Percentiles rank a stretch among this genome's conserved stretches.
Conservation (phyloP, 1,284 basidiomycete species). For the Polyporus tsugae region DNA sequence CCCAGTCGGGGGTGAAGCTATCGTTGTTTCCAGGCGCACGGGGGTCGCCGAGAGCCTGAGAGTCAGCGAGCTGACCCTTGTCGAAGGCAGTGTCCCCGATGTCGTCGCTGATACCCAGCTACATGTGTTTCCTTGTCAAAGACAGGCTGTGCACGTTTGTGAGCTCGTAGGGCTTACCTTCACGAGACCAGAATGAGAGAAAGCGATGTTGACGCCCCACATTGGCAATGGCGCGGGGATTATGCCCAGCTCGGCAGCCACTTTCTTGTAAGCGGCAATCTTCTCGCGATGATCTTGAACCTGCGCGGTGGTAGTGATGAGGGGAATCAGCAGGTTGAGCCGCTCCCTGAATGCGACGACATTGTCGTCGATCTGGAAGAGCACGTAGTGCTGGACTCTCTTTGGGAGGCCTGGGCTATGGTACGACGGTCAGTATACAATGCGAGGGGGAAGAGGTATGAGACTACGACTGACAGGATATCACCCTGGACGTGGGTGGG, state of each 20-base stretch:
- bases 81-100: conserved; percentile 44
- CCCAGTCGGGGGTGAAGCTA: conserved; percentile 43
- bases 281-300: conserved; percentile 23
- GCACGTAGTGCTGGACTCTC: conserved; percentile 50
- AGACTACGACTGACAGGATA: conserved; percentile 47
- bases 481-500: conserved; percentile 58
- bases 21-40: conserved; percentile 26
- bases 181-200: conserved; percentile 42
- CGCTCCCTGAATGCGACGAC: conserved; percentile 35
- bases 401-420: conserved; percentile 51
- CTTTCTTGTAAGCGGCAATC: conserved; percentile 33
- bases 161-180: conserved; percentile 20
- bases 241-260: conserved; percentile 22
- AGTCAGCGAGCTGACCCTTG: conserved; percentile 43
- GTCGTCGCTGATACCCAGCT: conserved; percentile 46
- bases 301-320: conserved; percentile 44
- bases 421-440: background rate
- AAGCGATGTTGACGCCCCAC: conserved; percentile 43
- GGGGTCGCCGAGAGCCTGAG: conserved; percentile 36
- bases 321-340: conserved; percentile 41
- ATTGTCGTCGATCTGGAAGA: conserved; percentile 49
- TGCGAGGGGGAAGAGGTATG: background rate
- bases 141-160: background rate
- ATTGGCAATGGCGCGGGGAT: conserved; percentile 14
- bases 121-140: conserved; percentile 9